Evolutionary conservation across 768 basidiomycete genomes (phyloP), one percentile per base, ranked within the genome.

Genomic region (Psilocybe sp.): DNA sequence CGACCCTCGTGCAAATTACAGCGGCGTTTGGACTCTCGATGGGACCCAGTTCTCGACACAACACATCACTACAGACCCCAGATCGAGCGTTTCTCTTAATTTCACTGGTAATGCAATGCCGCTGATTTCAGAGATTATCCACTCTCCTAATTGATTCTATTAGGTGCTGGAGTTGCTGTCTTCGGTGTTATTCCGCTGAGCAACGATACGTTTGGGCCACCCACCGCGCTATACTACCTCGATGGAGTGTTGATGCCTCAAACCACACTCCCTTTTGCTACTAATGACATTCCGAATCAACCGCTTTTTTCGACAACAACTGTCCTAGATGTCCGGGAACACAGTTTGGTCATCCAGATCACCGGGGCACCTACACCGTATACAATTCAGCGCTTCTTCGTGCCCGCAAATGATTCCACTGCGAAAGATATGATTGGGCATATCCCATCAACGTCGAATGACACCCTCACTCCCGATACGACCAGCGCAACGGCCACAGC

Each of bases 101-200:
- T 77, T 77, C 52, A 70, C 69, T 49, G 73, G 75, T 73, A 46
- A 45, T 35, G 39, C 35, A 12, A 4, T 19, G 14, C 23, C 12
- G 9, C 16, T 14, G 2, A n/a, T 33, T 3, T 16, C 20, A 34
- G 10, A 13, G n/a, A n/a, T 23, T 36, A 46, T 38, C 5, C 9
- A 9, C 8, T 28, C 31, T 9, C 10, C 15, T 32, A 32, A 20
- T 13, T 36, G 5, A 9, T 45, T n/a, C 11, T 12, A 31, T 15
- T 7, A 80, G 77, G 75, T n/a, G 73, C 68, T n/a, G 70, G 68
- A 18, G 70, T 80, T 13, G 62, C 69, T 2, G 71, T 78, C 6
- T 71, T 74, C 45, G 78, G 78, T 0, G 73, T 72, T 6, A 68
- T 79, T 11, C 72, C 73, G 4, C 53, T 58, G 14, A 76, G 73